Evolutionary conservation across 2,329 filamentous ascomycete species (phyloP).

Genomic region (Thermothelomyces thermophilus): DNA sequence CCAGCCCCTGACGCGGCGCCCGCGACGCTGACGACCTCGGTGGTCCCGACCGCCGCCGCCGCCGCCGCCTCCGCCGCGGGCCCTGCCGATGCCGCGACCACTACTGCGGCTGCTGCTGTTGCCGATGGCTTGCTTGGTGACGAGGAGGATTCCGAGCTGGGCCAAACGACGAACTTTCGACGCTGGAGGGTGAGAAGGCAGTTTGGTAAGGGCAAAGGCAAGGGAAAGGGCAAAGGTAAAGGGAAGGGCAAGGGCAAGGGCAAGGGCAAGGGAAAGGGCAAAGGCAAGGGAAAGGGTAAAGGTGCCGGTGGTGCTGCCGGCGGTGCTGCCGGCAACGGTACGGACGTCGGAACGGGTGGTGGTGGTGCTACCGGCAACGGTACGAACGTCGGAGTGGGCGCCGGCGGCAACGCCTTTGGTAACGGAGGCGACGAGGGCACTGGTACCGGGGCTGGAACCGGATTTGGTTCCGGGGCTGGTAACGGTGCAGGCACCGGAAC

Average conservation of each 20-base stretch:
- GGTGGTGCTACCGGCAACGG: not conserved
- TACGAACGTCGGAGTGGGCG: not conserved
- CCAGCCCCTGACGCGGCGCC: not conserved
- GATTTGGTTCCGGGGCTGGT: not conserved
- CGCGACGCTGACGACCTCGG: not conserved
- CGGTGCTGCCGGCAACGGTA: not conserved
- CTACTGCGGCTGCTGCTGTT: not conserved
- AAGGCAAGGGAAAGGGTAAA: conserved; percentile 3
- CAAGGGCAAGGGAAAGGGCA: conserved; percentile 6
- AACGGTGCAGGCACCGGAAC: not conserved
- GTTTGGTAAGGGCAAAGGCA: not conserved
- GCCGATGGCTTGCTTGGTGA: not conserved
- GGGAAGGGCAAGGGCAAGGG: conserved; percentile 4
- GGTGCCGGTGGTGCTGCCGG: not conserved
- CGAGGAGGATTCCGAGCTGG: not conserved
- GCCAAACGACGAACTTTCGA: not conserved
- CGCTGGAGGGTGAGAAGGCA: not conserved
- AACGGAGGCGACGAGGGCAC: not conserved
- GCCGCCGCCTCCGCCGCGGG: not conserved
- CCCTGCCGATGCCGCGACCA: not conserved
- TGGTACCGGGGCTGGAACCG: not conserved
- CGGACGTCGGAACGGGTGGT: not conserved
- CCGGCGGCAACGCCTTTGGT: not conserved
- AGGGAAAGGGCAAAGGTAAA: not conserved
- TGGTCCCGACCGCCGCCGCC: not conserved